phyloP scores from a whole-genome alignment of 2,329 filamentous ascomycete species.

The Neoscytalidium dimidiatum region DNA sequence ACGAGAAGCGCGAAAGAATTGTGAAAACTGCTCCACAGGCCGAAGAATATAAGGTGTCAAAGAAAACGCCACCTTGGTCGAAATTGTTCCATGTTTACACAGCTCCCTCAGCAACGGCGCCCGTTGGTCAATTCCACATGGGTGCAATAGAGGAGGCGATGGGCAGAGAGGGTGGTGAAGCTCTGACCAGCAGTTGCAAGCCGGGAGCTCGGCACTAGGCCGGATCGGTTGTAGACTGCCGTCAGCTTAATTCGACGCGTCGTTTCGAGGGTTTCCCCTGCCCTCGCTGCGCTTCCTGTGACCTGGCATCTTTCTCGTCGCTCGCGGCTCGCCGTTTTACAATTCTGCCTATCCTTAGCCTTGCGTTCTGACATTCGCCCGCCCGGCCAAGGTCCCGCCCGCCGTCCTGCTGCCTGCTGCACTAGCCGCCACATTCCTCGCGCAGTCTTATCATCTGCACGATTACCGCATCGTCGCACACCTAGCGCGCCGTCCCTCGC shows the following conservation, averaged over 20 bases:
- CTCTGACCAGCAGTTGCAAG: constrained; percentile 7
- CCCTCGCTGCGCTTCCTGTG: constrained; percentile 1
- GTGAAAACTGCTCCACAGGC: not conserved
- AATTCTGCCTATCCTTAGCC: constrained; percentile 11
- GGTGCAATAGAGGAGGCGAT: not conserved
- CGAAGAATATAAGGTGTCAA: not conserved
- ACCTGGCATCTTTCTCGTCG: constrained; percentile 12
- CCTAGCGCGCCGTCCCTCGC: constrained; percentile 6
- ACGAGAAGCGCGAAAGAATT: not conserved
- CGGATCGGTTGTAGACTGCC: not conserved
- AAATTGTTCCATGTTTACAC: not conserved
- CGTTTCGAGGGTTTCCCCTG: constrained; percentile 13
- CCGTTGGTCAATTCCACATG: not conserved
- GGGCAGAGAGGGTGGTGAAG: not conserved
- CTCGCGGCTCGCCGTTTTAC: not conserved
- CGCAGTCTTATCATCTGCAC: constrained; percentile 17
- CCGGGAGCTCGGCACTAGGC: not conserved
- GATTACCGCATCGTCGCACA: constrained; percentile 21
- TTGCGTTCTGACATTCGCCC: constrained; percentile 5
- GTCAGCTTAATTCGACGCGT: constrained; percentile 18
- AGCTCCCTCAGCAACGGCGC: not conserved
- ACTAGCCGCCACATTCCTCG: constrained; percentile 1
- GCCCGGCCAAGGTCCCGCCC: not conserved
- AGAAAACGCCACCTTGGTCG: not conserved
- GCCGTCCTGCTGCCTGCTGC: not conserved